Evolutionary conservation across 2,329 filamentous ascomycete genomes (phyloP).

Genomic region (Fusarium bactridioides): DNA sequence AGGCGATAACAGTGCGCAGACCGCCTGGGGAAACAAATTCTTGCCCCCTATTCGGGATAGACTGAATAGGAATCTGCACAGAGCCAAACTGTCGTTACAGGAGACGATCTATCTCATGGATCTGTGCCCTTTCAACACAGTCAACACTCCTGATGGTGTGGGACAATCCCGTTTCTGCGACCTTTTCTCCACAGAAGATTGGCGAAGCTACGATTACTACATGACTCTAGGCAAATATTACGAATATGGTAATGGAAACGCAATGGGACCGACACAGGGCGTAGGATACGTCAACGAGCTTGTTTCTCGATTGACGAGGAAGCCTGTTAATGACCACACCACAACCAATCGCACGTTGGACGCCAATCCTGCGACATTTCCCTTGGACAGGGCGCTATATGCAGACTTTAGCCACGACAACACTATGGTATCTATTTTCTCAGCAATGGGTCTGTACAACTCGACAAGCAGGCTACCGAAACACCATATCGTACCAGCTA

Average conservation of each 20-base stretch:
- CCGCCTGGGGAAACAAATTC: conserved; percentile 69
- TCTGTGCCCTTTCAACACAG: conserved; percentile 83
- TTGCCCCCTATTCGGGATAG: conserved; percentile 71
- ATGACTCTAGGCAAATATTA: conserved; percentile 86
- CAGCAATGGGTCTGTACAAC: conserved; percentile 82
- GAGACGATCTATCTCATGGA: conserved; percentile 84
- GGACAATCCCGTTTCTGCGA: conserved; percentile 74
- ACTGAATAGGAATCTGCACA: conserved; percentile 73
- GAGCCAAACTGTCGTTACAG: conserved; percentile 67
- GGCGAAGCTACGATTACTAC: conserved; percentile 82
- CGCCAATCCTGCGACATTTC: conserved; percentile 72
- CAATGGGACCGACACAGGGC: conserved; percentile 83
- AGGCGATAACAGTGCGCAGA: conserved; percentile 60
- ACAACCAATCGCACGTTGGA: conserved; percentile 82
- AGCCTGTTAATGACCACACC: conserved; percentile 75
- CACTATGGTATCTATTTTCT: conserved; percentile 79
- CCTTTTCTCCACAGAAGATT: conserved; percentile 78
- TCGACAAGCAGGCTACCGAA: conserved; percentile 63
- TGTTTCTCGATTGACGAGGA: conserved; percentile 76
- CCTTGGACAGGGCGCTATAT: conserved; percentile 73
- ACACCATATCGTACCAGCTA: conserved; percentile 57
- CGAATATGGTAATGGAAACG: conserved; percentile 78
- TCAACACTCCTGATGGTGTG: conserved; percentile 63
- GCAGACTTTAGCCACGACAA: conserved; percentile 96
- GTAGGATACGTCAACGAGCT: conserved; percentile 90